Evolutionary conservation across 2,329 filamentous ascomycete genomes (phyloP).

Genomic region (Exophiala spinifera): DNA sequence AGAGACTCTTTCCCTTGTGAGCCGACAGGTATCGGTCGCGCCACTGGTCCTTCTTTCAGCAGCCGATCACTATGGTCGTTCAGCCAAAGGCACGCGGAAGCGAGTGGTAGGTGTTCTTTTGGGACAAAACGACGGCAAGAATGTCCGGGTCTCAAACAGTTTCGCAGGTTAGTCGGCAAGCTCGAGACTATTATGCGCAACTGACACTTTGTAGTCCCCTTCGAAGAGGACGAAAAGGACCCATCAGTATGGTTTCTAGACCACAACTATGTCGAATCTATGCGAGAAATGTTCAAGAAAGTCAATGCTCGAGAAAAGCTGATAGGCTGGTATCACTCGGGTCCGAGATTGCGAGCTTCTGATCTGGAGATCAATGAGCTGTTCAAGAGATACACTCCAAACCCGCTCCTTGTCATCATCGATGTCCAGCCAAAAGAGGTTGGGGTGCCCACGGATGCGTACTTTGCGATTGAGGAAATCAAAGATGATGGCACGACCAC

Average conservation of each 20-base stretch:
- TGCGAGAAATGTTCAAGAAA: constrained; percentile 99
- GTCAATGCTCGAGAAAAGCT: constrained; percentile 98
- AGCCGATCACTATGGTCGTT: constrained; percentile 97
- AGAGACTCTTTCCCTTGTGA: constrained; percentile 92
- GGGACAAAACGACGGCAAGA: constrained; percentile 93
- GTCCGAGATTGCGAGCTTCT: constrained; percentile 91
- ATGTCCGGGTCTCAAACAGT: constrained; percentile 96
- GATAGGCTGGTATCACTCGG: constrained; percentile 99
- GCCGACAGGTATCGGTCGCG: constrained; percentile 91
- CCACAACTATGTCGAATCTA: constrained; percentile 98
- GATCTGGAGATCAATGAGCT: constrained; percentile 99
- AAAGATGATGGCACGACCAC: constrained; percentile 99
- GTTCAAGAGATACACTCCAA: constrained; percentile 98
- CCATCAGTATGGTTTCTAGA: constrained; percentile 98
- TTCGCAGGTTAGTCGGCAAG: constrained; percentile 73
- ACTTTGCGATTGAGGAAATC: constrained; percentile 99
- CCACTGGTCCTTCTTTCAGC: constrained; percentile 95
- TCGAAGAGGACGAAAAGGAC: constrained; percentile 98
- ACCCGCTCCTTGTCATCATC: constrained; percentile 93
- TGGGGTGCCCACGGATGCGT: constrained; percentile 95
- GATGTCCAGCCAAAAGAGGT: constrained; percentile 98
- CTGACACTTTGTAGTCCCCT: constrained; percentile 65
- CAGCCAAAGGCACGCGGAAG: constrained; percentile 80
- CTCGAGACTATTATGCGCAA: not conserved
- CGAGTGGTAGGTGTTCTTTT: constrained; percentile 92